Percentiles rank a stretch among this genome's conserved stretches.
phyloP scores from a whole-genome alignment of 2,329 filamentous ascomycete genomes.

The Pestalotiopsis sp. region DNA sequence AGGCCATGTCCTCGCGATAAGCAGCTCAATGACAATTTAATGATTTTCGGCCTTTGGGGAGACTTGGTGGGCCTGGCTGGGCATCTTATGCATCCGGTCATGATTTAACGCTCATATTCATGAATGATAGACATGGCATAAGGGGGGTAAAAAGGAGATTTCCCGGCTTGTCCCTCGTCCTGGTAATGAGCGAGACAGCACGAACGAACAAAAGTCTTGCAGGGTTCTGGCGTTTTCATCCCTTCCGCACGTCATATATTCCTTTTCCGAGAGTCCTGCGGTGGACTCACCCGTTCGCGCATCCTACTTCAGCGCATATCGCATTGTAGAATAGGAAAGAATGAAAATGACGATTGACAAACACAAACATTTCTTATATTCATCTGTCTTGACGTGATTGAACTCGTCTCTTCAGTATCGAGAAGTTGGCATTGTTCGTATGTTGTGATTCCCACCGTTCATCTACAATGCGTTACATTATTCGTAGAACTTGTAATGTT shows the following conservation, averaged over 20 bases:
- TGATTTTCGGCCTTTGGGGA: slow-evolving; percentile 28
- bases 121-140: slow-evolving; percentile 28
- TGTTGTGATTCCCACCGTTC: too few species aligned
- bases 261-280: slow-evolving; percentile 19
- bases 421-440: too few species aligned
- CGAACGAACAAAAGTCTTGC: slow-evolving; percentile 29
- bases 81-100: slow-evolving; percentile 26
- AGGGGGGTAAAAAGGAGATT: slow-evolving; percentile 20
- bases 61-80: slow-evolving; percentile 30
- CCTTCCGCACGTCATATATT: slow-evolving; percentile 19
- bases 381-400: too few species aligned
- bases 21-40: slow-evolving; percentile 22
- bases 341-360: slow-evolving; percentile 19
- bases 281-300: slow-evolving; percentile 24
- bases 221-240: slow-evolving; percentile 29
- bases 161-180: slow-evolving; percentile 24
- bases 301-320: slow-evolving; percentile 30
- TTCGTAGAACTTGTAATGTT: too few species aligned
- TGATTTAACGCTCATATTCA: slow-evolving; percentile 27
- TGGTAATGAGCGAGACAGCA: slow-evolving; percentile 27
- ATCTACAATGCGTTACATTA: too few species aligned
- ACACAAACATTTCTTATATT: background rate
- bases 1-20: slow-evolving; percentile 95
- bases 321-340: slow-evolving; percentile 37
- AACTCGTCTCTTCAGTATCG: too few species aligned